Conservation (phyloP, 164 flowering plant species). For the grape (Vitis vinifera) region ASM3070453v1 NC_081811.1:20120501-20121000, state of each 20-base stretch:
- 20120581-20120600: background rate
- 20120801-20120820: background rate
- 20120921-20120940: slow-evolving; percentile 11
- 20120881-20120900: background rate
- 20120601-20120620: background rate
- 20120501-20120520: no score
- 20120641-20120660: background rate
- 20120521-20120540: background rate
- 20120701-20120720: background rate
- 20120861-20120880: background rate
- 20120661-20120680: no score
- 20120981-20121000: slow-evolving; percentile 83
- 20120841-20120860: background rate
- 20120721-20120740: background rate
- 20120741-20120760: background rate
- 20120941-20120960: slow-evolving; percentile 83
- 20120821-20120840: background rate
- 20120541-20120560: background rate
- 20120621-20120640: background rate
- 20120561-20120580: background rate
- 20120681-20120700: no score
- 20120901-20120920: background rate
- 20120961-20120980: slow-evolving; percentile 63
- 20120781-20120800: background rate
- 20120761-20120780: background rate